Evolutionary conservation across 805 yeast species (phyloP).

Genomic region (Candida arabinofermentans): DNA sequence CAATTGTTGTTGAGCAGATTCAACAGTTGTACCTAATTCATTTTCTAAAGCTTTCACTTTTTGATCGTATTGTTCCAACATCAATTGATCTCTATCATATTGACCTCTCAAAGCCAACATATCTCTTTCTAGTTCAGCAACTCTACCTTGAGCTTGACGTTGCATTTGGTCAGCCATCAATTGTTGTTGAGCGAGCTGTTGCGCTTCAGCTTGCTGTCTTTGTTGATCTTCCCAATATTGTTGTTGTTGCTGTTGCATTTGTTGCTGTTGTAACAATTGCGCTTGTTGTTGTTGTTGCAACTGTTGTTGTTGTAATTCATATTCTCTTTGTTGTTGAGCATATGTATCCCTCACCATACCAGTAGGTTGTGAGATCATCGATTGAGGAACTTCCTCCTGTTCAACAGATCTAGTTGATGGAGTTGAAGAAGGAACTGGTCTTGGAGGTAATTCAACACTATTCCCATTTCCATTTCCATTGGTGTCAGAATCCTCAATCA

Average conservation of each 20-base stretch:
- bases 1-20: constrained; percentile 67
- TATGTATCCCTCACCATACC: constrained; percentile 39
- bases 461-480: constrained; percentile 30
- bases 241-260: constrained; percentile 65
- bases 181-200: constrained; percentile 68
- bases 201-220: constrained; percentile 61
- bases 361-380: constrained; percentile 50
- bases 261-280: constrained; percentile 64
- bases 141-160: constrained; percentile 71
- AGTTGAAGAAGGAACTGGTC: constrained; percentile 21
- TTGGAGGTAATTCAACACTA: constrained; percentile 28
- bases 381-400: constrained; percentile 42
- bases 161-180: constrained; percentile 63
- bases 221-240: constrained; percentile 74
- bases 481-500: constrained; percentile 43
- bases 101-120: constrained; percentile 70
- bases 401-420: constrained; percentile 24
- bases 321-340: constrained; percentile 46
- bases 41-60: constrained; percentile 77
- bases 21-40: constrained; percentile 58
- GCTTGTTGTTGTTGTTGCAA: constrained; percentile 59
- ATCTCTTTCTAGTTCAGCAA: constrained; percentile 79
- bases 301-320: constrained; percentile 55
- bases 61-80: constrained; percentile 83
- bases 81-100: constrained; percentile 78